Base-by-base conservation (phyloP, 257 asterid genomes). In the Solanum dulcamara region DNA sequence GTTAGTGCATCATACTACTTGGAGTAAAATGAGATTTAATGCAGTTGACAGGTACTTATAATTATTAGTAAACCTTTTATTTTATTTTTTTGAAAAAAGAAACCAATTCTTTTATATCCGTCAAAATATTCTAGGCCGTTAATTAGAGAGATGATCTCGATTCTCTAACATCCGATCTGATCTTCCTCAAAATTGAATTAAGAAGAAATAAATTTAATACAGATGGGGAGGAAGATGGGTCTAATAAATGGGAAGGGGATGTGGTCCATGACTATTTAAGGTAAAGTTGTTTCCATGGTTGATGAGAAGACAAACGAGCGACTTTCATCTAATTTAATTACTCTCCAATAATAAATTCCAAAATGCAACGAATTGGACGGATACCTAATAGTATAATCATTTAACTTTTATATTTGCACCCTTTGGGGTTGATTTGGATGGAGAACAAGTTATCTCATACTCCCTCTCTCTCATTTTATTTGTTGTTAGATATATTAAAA, bases 211-310 rank as follows among this genome's bases (percentile, higher is more conserved):
- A 60, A 66, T 84, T 40, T 77, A 55, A 81, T 83, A 74, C 37
- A 74, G 57, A n/a, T 74, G 81, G 22, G 33, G 5, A 59, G 32
- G 84, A 86, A 77, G 33, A 51, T n/a, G 83, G 22, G 26, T 15
- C 38, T 57, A 86, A 40, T 90, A 85, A 89, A 86, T 91, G 85
- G 85, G 81, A 60, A 75, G 22, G 53, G 33, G 0, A 11, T n/a
- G 67, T 88, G 87, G 89, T 83, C 89, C 92, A 85, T 83, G 80
- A 60, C 40, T 14, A 81, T 74, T 68, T 81, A 38, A 44, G 13
- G 59, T 28, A 24, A 70, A 87, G 86, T 60, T 57, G 81, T 67
- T 84, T 37, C 81, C 48, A 48, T 66, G 79, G 87, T 57, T 44
- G 80, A 57, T 77, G 82, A n/a, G 57, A 71, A 6, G 46, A 55